Evolutionary conservation across 257 asterid species (phyloP).

Genomic region (Prunella vulgaris): DNA sequence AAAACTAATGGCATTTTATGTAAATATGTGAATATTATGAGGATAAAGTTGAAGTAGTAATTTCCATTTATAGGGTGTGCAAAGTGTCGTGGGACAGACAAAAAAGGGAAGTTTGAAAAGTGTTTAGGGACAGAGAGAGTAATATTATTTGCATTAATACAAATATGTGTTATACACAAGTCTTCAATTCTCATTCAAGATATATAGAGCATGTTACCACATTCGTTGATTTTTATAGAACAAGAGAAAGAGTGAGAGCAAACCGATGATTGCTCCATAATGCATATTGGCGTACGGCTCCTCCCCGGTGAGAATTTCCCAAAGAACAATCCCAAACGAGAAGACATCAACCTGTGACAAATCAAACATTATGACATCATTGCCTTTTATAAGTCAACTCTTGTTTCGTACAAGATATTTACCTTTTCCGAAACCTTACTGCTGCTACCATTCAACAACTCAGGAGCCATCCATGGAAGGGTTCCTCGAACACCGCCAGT

Average conservation of each 20-base stretch:
- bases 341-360: slow-evolving; percentile 80
- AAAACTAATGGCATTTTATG: no score
- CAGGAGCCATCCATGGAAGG: slow-evolving; percentile 99
- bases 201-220: background rate
- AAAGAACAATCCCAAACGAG: slow-evolving; percentile 88
- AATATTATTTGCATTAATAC: background rate
- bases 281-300: slow-evolving; percentile 98
- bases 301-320: slow-evolving; percentile 98
- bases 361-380: slow-evolving; percentile 2
- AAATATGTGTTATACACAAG: background rate
- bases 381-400: background rate
- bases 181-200: background rate
- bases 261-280: slow-evolving; percentile 95
- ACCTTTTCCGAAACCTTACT: slow-evolving; percentile 95
- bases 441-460: slow-evolving; percentile 86
- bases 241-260: slow-evolving; percentile 9
- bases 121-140: no score
- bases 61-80: no score
- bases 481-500: slow-evolving; percentile 97
- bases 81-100: no score
- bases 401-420: background rate
- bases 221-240: background rate
- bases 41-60: no score
- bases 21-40: no score
- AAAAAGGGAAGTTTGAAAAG: no score